Evolutionary conservation across 2,329 filamentous ascomycete species (phyloP).

Genomic region (Ascochyta pisi): DNA sequence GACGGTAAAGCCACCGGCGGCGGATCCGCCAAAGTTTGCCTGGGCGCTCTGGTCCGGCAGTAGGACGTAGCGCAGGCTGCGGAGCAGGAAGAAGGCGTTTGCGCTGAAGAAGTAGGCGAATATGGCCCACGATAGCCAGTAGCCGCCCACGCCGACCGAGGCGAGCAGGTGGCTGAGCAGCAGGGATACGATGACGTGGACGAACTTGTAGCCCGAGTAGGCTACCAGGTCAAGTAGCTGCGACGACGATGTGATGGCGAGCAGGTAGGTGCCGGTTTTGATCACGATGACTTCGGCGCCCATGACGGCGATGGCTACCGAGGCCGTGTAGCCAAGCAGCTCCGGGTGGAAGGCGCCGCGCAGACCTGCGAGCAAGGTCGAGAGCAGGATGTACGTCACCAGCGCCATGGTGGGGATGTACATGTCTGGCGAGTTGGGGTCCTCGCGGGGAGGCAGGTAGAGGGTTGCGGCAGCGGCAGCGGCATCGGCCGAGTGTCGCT

Average conservation of each 20-base stretch:
- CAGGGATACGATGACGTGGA: constrained; percentile 91
- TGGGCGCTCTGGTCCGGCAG: constrained; percentile 69
- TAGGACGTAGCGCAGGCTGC: constrained; percentile 93
- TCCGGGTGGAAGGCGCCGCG: constrained; percentile 93
- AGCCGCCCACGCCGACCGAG: constrained; percentile 79
- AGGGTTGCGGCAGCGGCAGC: constrained; percentile 22
- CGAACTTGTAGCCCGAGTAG: constrained; percentile 98
- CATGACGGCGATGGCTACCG: constrained; percentile 81
- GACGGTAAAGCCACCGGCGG: constrained; percentile 70
- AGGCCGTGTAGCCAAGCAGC: constrained; percentile 86
- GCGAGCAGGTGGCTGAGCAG: constrained; percentile 68
- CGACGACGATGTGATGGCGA: constrained; percentile 92
- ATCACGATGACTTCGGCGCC: constrained; percentile 87
- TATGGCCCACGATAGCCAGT: constrained; percentile 86
- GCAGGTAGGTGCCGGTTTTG: constrained; percentile 90
- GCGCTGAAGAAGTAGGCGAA: constrained; percentile 93
- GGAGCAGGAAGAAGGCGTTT: constrained; percentile 93
- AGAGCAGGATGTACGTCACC: constrained; percentile 95
- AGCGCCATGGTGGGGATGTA: constrained; percentile 98
- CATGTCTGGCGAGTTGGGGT: constrained; percentile 98
- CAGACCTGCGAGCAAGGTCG: constrained; percentile 86
- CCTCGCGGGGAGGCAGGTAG: constrained; percentile 90
- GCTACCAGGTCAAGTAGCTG: constrained; percentile 93
- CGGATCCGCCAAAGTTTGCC: constrained; percentile 32
- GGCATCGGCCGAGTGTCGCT: constrained; percentile 60